Base-by-base conservation (phyloP, 78 protist species). In the Dictyostelium capitatum region DNA sequence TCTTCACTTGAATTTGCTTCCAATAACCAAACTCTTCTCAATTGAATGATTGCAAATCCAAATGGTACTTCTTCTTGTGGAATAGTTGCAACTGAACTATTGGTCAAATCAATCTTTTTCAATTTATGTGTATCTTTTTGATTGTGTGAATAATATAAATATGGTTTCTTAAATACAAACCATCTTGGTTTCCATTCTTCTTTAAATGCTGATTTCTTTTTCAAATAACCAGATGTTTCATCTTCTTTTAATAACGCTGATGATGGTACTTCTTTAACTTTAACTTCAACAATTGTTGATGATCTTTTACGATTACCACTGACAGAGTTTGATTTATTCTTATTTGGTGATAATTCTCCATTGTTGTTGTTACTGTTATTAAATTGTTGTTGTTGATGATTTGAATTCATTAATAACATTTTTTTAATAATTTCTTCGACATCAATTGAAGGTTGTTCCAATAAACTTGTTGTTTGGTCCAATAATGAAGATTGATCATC, bases 71-170 rank as follows among this genome's bases (percentile, higher is more conserved):
- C 90, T 43, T 91, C 95, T 20, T 91, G 81, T 6, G 95, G 79
- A 9, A 90, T 80, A 0, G 62, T 15, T 1, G 90, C 84, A 46
- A 91, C 85, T 0, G 95, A 78, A 5, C 83, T 67, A 51, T 91
- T 91, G 47, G 95, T 91, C 8, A 91, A 41, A 82, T 91, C 95
- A 48, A 91, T 91, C 62, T 83, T 91, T 54, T 90, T 90, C 10
- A 50, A 23, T 37, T 91, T 77, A 6, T 82, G 87, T 11, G 65
- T 56, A 43, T 79, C 90, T 64, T 91, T 83, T 57, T 81, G 77
- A 10, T 47, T 37, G 81, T 82, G 89, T 8, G 74, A 59, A 59
- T 82, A 82, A 41, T 82, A 91, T 4, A 91, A 90, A n/a, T 59
- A 91, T 48, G 95, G 95, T 43, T 79, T 91, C 64, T 83, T 91